Evolutionary conservation across 768 basidiomycete genomes (phyloP).

Genomic region (Boletellus emodensis): DNA sequence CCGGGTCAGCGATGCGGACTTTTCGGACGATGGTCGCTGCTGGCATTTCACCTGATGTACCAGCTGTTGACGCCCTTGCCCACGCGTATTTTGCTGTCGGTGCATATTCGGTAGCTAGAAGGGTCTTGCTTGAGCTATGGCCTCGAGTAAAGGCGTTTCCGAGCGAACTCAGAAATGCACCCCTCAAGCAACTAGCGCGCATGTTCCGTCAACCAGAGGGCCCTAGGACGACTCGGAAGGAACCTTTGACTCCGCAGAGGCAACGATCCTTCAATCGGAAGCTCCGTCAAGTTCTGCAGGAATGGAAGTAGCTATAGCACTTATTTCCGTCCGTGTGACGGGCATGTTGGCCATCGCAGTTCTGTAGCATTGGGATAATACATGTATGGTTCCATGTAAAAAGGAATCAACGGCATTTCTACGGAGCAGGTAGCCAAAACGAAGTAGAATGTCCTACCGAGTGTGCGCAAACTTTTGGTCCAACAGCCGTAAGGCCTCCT

Average conservation of each 20-base stretch:
- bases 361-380: constrained; percentile 6
- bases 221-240: constrained; percentile 10
- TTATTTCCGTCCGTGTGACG: neutral
- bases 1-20: constrained; percentile 46
- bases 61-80: constrained; percentile 65
- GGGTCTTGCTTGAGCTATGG: constrained; percentile 62
- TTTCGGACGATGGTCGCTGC: constrained; percentile 62
- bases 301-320: constrained; percentile 19
- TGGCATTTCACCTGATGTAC: constrained; percentile 65
- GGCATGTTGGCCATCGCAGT: neutral
- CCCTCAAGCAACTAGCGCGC: constrained; percentile 43
- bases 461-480: constrained; percentile 56
- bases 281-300: constrained; percentile 29
- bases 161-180: constrained; percentile 37
- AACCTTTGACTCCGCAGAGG: constrained; percentile 28
- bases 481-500: constrained; percentile 69
- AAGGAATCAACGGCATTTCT: neutral
- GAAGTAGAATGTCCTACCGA: constrained; percentile 16
- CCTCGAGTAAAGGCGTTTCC: constrained; percentile 60
- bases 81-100: constrained; percentile 63
- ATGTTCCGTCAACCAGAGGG: constrained; percentile 39
- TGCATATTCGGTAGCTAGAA: constrained; percentile 46
- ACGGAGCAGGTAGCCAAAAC: neutral
- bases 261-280: constrained; percentile 38
- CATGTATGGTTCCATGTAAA: neutral